Base-by-base conservation (phyloP, 2,329 filamentous ascomycete genomes). In the Phymatotrichopsis omnivora region DNA sequence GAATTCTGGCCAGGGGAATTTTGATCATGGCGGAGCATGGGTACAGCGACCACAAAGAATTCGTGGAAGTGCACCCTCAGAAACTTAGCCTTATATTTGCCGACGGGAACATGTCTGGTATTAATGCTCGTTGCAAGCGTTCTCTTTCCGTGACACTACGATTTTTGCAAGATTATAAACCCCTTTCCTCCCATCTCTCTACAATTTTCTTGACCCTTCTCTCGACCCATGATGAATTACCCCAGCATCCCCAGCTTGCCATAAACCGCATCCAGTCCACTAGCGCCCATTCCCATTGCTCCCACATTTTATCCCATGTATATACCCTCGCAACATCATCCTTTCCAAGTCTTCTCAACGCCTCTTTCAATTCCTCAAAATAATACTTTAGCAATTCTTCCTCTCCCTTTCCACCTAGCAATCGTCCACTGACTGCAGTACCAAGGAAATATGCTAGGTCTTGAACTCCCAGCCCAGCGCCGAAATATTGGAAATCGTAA, bases 401-500 rank as follows among this genome's bases (percentile, higher is more conserved):
- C 1, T 45, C 28, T 37, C 59, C 64, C 1, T 62, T 48, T 3
- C 64, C 59, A 0, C 51, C 20, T n/a, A 76, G 57, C 28, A 63
- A 57, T 1, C 64, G 48, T 30, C 11, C 17, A 0, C 65, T 61
- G 1, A 70, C 36, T 1, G 56, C 41, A 7, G 59, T 60, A 14
- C 64, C 62, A 0, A 82, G 66, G 66, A 79, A 68, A 2, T 62
- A 52, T 5, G 74, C 53, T 7, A 58, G 36, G 58, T 82, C 79
- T 52, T 76, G 78, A 0, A 75, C 76, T 0, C 78, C 78, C 0
- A 81, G 59, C 0, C 78, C 78, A 0, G 80, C 60, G 0, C 79
- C 79, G 0, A 73, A 70, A 53, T 82, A 82, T 54, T 82, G 78
- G 45, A 82, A 82, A 58, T 82, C 79, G 56, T 76, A 81, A 52